Conservation (phyloP, 305 asterid species). For the Caryopteris hybrid region DNA sequence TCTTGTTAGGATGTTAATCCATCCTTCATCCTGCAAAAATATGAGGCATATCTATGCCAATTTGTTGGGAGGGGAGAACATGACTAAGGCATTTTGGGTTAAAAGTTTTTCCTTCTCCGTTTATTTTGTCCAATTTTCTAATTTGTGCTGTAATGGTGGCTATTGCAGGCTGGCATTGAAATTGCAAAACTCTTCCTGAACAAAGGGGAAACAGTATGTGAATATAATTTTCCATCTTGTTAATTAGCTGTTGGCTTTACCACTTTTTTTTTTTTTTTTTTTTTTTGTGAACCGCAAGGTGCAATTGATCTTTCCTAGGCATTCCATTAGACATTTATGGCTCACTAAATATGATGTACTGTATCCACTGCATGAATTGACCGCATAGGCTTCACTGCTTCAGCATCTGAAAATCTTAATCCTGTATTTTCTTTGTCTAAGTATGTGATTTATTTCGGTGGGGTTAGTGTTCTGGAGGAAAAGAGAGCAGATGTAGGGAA, state of each 20-base stretch:
- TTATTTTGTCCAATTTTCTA: slow-evolving; percentile 11
- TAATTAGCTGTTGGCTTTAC: slow-evolving; percentile 4
- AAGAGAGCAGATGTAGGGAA: background rate
- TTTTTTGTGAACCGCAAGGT: background rate
- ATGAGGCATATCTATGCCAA: background rate
- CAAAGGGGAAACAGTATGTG: slow-evolving; percentile 83
- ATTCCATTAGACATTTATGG: background rate
- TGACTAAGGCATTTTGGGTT: background rate
- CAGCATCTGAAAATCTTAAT: too few species aligned
- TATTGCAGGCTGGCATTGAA: slow-evolving; percentile 96
- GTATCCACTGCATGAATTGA: background rate
- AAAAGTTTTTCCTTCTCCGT: background rate
- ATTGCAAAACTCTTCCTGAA: slow-evolving; percentile 87
- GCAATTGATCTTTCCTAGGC: background rate
- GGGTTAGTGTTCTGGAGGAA: background rate
- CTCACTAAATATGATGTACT: background rate
- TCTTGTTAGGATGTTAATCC: background rate
- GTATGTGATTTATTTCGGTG: background rate
- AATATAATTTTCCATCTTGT: slow-evolving; percentile 10
- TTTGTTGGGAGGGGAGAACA: background rate
- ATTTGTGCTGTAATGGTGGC: slow-evolving; percentile 21
- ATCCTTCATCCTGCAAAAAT: background rate
- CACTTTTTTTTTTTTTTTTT: background rate
- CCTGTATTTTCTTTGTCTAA: too few species aligned
- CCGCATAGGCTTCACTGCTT: too few species aligned